phyloP scores from a whole-genome alignment of 805 yeast genomes.

The Candida ficus region DNA sequence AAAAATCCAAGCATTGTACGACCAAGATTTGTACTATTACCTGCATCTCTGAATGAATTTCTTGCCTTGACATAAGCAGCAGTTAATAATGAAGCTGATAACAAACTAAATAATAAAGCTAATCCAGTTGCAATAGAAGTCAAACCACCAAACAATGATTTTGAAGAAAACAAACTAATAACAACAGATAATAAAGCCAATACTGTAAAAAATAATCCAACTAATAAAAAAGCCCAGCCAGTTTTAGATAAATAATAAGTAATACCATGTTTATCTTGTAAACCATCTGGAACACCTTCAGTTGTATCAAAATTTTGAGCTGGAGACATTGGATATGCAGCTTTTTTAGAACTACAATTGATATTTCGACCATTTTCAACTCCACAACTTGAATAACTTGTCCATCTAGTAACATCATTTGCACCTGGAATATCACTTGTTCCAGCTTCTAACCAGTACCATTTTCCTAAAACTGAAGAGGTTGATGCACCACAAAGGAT shows the following conservation, averaged over 20 bases:
- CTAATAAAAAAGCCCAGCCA: constrained; percentile 57
- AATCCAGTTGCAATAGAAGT: constrained; percentile 20
- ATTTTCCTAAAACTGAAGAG: constrained; percentile 49
- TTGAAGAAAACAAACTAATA: constrained; percentile 20
- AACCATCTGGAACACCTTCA: constrained; percentile 47
- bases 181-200: constrained; percentile 38
- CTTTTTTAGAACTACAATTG: constrained; percentile 47
- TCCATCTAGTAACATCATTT: constrained; percentile 62
- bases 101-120: constrained; percentile 40
- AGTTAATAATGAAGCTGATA: constrained; percentile 46
- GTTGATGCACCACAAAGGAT: constrained; percentile 60
- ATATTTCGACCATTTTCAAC: constrained; percentile 37
- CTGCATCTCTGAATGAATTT: constrained; percentile 38
- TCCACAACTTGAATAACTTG: constrained; percentile 63
- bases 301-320: constrained; percentile 59
- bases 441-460: constrained; percentile 79
- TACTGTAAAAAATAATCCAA: constrained; percentile 51
- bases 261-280: constrained; percentile 42
- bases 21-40: constrained; percentile 41
- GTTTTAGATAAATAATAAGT: constrained; percentile 66
- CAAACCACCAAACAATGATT: constrained; percentile 15
- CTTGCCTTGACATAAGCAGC: constrained; percentile 53
- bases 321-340: constrained; percentile 89
- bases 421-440: constrained; percentile 44
- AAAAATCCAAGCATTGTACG: constrained; percentile 50